Evolutionary conservation across 495 filamentous ascomycete genomes (phyloP), one percentile per base, ranked within the genome.

Genomic region (Glutinoglossum americanum): DNA sequence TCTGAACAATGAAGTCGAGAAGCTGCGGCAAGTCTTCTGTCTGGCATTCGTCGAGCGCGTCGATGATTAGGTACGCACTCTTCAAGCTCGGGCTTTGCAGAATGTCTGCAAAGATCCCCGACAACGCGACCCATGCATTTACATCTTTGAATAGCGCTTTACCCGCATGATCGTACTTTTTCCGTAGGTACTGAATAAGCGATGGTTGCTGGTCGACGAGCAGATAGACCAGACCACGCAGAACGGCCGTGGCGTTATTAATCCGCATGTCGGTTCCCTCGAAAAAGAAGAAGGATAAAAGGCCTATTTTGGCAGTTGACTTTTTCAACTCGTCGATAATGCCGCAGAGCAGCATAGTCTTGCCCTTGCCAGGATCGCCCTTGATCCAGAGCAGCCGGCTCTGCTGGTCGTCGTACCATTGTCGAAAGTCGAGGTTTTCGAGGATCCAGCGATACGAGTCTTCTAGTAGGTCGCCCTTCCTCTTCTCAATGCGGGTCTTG

Each of bases 1-100:
- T 60, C 48, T 61, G 30, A 7, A 30, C 53, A 51, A 74, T 65
- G 25, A 73, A 54, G 11, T 65, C n/a, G 60, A 73, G 63, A 54
- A 73, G 64, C 8, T 64, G 32, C 4, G 45, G 19, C 51, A 64
- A 57, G 32, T 62, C 67, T 8, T 62, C 67, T 8, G 35, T 54
- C 7, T 58, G 60, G 55, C 72, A 77, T 62, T 78, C 75, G 61
- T 77, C 72, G 3, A 78, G 55, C 3, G 73, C 73, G 60, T 79
- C 74, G 48, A 77, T 65, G 1, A 77, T 57, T 10, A 74, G 30
- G 60, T 63, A 68, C 0, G 65, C 61, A 0, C 0, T 41, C 0
- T 59, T 17, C 17, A 68, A 23, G 25, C 30, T 57, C 15, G 58
- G 54, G 49, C 71, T 69, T 33, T 65, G 39, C 41, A 74, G 51